Conservation (phyloP, 2,329 filamentous ascomycete species). For the Trichocomaceae sp. region DNA sequence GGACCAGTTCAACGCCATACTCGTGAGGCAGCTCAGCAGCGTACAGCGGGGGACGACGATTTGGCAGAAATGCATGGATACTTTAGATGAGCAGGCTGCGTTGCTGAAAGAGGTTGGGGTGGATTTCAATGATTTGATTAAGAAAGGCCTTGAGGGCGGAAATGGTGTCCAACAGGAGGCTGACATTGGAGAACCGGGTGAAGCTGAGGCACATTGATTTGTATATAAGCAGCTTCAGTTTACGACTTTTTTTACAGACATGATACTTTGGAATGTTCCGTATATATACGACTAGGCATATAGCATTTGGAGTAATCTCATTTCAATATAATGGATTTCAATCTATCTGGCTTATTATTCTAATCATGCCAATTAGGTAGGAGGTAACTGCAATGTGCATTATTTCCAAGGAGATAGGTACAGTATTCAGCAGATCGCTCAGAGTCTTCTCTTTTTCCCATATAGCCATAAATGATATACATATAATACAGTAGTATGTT, state of each 20-base stretch:
- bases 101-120: conserved; percentile 79
- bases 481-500: background rate
- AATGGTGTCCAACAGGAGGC: background rate
- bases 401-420: too few species aligned
- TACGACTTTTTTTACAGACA: background rate
- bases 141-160: conserved; percentile 40
- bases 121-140: conserved; percentile 80
- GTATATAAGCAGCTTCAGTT: background rate
- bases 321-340: background rate
- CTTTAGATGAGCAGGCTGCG: conserved; percentile 71
- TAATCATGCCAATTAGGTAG: too few species aligned
- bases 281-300: background rate
- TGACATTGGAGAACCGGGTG: conserved; percentile 11
- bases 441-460: background rate
- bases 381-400: too few species aligned
- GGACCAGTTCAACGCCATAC: conserved; percentile 77
- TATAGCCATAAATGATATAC: background rate
- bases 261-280: background rate
- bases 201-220: conserved; percentile 7
- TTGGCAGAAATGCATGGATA: conserved; percentile 76
- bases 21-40: conserved; percentile 79
- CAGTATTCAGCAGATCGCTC: background rate
- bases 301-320: background rate
- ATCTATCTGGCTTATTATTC: too few species aligned
- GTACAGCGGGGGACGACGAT: conserved; percentile 68